Percentiles rank a stretch among this genome's conserved stretches.
phyloP scores from a whole-genome alignment of 2,329 filamentous ascomycete species.

The Clonostachys byssicola region DNA sequence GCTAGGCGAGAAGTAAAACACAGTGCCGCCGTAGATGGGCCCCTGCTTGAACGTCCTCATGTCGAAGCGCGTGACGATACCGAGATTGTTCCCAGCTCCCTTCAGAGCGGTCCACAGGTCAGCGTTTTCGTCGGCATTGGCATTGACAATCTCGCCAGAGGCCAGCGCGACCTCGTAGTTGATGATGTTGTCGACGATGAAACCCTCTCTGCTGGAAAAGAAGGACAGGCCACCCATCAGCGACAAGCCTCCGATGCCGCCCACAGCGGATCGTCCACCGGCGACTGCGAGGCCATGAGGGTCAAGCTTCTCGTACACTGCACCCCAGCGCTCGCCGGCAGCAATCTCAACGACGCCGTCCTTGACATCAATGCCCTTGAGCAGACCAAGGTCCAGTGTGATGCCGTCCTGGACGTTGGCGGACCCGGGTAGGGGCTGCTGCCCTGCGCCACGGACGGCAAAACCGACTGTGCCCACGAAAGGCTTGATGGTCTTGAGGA shows the following conservation, averaged over 20 bases:
- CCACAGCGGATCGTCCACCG: slow-evolving; percentile 30
- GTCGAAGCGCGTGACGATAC: slow-evolving; percentile 22
- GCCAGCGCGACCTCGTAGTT: slow-evolving; percentile 42
- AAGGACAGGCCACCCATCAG: slow-evolving; percentile 25
- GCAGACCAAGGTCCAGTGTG: slow-evolving; percentile 33
- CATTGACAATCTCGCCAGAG: slow-evolving; percentile 35
- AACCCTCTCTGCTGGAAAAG: slow-evolving; percentile 23
- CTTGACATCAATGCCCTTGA: slow-evolving; percentile 26
- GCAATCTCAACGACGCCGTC: slow-evolving; percentile 30
- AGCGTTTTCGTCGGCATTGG: slow-evolving; percentile 19
- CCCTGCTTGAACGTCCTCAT: slow-evolving; percentile 17
- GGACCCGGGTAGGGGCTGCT: slow-evolving; percentile 36
- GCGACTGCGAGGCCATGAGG: slow-evolving; percentile 26
- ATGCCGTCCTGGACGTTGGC: slow-evolving; percentile 34
- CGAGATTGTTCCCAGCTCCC: slow-evolving; percentile 37
- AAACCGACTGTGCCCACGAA: slow-evolving; percentile 23
- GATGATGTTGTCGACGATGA: slow-evolving; percentile 38
- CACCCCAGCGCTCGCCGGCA: slow-evolving; percentile 36
- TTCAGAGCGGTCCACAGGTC: slow-evolving; percentile 41
- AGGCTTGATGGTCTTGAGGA: too few relatives aligned
- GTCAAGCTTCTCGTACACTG: slow-evolving; percentile 35
- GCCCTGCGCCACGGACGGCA: slow-evolving; percentile 43
- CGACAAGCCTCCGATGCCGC: slow-evolving; percentile 37
- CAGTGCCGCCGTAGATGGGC: slow-evolving; percentile 16
- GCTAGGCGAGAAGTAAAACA: background rate